Evolutionary conservation across 768 basidiomycete genomes (phyloP), one percentile per base, ranked within the genome.

Genomic region (Kwoniella dendrophila): DNA sequence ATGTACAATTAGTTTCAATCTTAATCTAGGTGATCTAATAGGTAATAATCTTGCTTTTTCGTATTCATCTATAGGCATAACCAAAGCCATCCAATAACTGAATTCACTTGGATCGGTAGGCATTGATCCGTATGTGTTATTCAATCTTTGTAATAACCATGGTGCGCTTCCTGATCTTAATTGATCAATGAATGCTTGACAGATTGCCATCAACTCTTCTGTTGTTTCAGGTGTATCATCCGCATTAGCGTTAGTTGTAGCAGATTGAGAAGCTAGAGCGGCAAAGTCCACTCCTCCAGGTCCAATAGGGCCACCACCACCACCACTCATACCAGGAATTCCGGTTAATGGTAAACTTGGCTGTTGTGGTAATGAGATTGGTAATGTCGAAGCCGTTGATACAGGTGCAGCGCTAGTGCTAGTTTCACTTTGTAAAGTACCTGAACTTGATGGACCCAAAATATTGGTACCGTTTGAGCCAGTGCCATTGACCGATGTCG

Each of bases 131-230:
- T 89, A 89, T 0, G 87, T 86, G 70, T 84, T 85, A 72, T 89
- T 86, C 44, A 96, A 83, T 49, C 90, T 85, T 72, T 96, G 91
- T 1, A 91, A 86, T 34, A 97, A 87, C 94, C 95, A 97, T 11
- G 94, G 95, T 0, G 92, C 90, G 0, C 86, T 87, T 16, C 91
- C 90, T 2, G 81, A 81, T 58, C 84, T 78, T 10, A 89, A 81
- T 64, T 87, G 85, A 26, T 82, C 81, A 59, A 89, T 80, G 71
- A 90, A 90, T 4, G 80, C 79, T 45, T 83, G 83, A 70, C 88
- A 90, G 14, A 81, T 82, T 1, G 77, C 80, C 80, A 88, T 83
- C 36, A 88, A 81, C 64, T 86, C 83, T 1, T 81, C 82, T 56
- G 85, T 88, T 14, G 85, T 73, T 38, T 78, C 67, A 44, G 80